Evolutionary conservation across 2,329 filamentous ascomycete species (phyloP).

Genomic region (Cercospora sojina): DNA sequence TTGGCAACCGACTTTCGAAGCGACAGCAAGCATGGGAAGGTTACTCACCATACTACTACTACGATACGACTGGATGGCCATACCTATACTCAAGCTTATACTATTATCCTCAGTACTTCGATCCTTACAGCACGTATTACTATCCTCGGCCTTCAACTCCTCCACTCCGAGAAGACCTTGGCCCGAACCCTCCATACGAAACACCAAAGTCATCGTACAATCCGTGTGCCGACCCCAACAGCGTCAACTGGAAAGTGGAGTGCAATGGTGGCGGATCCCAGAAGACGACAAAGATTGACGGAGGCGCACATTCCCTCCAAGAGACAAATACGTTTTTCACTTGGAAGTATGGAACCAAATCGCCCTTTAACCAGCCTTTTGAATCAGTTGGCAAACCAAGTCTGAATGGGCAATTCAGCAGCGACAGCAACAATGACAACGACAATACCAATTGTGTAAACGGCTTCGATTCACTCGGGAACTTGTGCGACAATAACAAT

Average conservation of each 20-base stretch:
- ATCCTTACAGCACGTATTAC: not conserved
- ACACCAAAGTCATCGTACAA: not conserved
- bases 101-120: not conserved
- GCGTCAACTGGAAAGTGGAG: not conserved
- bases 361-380: not conserved
- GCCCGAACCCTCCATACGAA: not conserved
- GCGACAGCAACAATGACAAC: not conserved
- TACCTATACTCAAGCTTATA: not conserved
- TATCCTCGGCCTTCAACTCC: not conserved
- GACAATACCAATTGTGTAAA: not conserved
- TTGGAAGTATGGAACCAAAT: not conserved
- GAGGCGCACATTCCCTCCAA: not conserved
- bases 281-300: not conserved
- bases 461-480: not conserved
- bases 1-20: not conserved
- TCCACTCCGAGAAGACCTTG: not conserved
- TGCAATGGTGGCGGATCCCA: slow-evolving; percentile 5
- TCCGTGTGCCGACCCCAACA: slow-evolving; percentile 3
- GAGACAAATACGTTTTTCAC: not conserved
- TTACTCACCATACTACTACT: not conserved
- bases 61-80: not conserved
- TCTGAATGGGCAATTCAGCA: not conserved
- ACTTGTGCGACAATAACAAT: not conserved
- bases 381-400: not conserved
- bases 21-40: not conserved